Conservation (phyloP, 495 filamentous ascomycete genomes). For the Neurospora sp. region DNA sequence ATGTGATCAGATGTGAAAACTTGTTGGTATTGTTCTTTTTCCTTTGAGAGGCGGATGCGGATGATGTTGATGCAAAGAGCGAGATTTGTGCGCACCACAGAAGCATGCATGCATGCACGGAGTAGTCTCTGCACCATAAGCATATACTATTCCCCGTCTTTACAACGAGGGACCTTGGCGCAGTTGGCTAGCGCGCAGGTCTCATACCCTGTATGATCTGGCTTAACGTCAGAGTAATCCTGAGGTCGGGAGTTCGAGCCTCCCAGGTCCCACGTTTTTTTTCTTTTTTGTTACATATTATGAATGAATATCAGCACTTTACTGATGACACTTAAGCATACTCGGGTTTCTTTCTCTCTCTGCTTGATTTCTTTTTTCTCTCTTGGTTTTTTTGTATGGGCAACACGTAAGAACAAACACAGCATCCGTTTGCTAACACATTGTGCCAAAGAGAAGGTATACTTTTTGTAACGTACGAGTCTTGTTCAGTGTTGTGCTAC, state of each 20-base stretch:
- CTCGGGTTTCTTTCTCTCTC: not conserved
- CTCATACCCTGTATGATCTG: not conserved
- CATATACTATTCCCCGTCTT: not conserved
- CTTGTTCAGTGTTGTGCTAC: not conserved
- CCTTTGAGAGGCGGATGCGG: not conserved
- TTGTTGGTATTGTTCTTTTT: not conserved
- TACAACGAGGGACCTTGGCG: not conserved
- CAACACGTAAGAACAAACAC: not conserved
- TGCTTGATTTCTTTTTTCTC: not conserved
- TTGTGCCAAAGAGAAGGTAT: not conserved
- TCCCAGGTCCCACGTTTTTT: not conserved
- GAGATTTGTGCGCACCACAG: not conserved
- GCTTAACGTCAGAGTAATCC: not conserved
- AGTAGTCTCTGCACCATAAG: not conserved
- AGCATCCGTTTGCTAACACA: not conserved
- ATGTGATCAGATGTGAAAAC: not conserved
- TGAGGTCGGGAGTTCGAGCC: not conserved
- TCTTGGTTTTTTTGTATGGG: not conserved
- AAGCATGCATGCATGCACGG: not conserved
- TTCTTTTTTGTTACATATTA: not conserved
- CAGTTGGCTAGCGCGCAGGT: not conserved
- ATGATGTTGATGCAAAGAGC: not conserved
- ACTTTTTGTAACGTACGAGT: not conserved
- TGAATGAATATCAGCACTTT: not conserved
- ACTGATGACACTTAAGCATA: not conserved